A percentile compares a stretch with the other conserved stretches of the same genome.
phyloP scores from a whole-genome alignment of 1,284 basidiomycete species.

The Rhodotorula sp. region DNA sequence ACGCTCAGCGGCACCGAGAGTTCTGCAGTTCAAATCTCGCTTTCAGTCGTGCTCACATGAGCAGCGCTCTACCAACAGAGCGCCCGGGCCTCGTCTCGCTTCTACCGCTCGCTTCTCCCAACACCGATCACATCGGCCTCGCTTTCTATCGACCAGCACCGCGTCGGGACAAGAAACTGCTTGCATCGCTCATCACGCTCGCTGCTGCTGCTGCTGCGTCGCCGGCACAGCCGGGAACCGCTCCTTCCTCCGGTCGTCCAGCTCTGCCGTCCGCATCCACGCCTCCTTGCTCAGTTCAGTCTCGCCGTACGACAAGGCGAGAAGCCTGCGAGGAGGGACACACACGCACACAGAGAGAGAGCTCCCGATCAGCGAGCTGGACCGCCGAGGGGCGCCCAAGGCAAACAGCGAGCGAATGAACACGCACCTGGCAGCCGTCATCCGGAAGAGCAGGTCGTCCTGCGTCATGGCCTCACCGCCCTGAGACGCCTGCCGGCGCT shows the following conservation, averaged over 20 bases:
- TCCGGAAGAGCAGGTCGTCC: slow-evolving; percentile 44
- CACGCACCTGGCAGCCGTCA: slow-evolving; percentile 40
- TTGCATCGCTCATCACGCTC: too few relatives aligned
- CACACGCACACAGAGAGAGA: too few relatives aligned
- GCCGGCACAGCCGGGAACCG: slow-evolving; percentile 8
- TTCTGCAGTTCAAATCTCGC: neutral
- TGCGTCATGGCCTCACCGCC: slow-evolving; percentile 41
- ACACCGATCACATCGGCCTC: neutral
- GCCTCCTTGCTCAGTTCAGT: slow-evolving; percentile 50
- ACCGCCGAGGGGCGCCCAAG: too few relatives aligned
- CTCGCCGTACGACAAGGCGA: slow-evolving; percentile 50
- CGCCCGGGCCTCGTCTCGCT: neutral
- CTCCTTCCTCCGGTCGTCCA: slow-evolving; percentile 42
- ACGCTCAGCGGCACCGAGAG: neutral
- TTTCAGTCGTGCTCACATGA: too few relatives aligned
- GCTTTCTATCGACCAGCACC: neutral
- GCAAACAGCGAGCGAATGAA: neutral
- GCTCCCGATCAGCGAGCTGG: neutral
- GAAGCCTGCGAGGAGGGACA: slow-evolving; percentile 46
- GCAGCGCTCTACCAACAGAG: neutral
- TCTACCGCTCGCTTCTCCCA: neutral
- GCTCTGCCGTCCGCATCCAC: slow-evolving; percentile 48
- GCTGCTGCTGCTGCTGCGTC: slow-evolving; percentile 1
- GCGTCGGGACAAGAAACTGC: neutral
- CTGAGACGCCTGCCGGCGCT: slow-evolving; percentile 54